Conservation (phyloP, 257 asterid genomes). For the Nicotiana tomentosiformis region DNA sequence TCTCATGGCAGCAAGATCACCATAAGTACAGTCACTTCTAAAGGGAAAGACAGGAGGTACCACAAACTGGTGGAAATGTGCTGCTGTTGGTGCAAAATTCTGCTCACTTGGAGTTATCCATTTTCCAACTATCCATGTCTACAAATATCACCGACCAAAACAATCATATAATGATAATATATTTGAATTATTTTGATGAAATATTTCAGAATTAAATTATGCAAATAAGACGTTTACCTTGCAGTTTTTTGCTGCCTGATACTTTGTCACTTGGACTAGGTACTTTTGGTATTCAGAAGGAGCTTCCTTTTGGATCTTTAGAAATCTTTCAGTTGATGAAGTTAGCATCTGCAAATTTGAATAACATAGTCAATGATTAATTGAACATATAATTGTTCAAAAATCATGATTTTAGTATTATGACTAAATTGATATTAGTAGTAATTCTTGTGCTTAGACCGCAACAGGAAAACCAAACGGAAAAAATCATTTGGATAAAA, state of each 20-base stretch:
- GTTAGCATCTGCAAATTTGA: slow-evolving; percentile 65
- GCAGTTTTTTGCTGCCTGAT: slow-evolving; percentile 76
- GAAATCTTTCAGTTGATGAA: slow-evolving; percentile 65
- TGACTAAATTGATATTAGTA: not conserved
- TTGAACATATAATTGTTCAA: not conserved
- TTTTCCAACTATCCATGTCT: slow-evolving; percentile 92
- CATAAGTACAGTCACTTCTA: slow-evolving; percentile 84
- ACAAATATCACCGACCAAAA: not conserved
- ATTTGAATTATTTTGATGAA: too few species aligned
- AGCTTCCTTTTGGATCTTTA: slow-evolving; percentile 73
- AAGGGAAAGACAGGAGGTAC: slow-evolving; percentile 65
- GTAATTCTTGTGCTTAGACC: too few species aligned
- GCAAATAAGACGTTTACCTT: slow-evolving; percentile 34
- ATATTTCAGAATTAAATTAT: too few species aligned
- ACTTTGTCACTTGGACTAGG: slow-evolving; percentile 79
- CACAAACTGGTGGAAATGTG: slow-evolving; percentile 90
- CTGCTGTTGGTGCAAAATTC: slow-evolving; percentile 65
- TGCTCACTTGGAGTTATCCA: slow-evolving; percentile 87
- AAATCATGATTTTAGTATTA: not conserved
- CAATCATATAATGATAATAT: too few species aligned
- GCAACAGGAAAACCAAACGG: too few species aligned
- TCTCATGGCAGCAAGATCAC: slow-evolving; percentile 86
- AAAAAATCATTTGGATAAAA: too few species aligned
- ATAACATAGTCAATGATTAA: not conserved
- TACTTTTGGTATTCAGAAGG: slow-evolving; percentile 47